These are phyloP conservation scores for Mrakia hoshinonis DNA, from an alignment of 768 basidiomycete genomes.

Conservation along the genomic window DNA sequence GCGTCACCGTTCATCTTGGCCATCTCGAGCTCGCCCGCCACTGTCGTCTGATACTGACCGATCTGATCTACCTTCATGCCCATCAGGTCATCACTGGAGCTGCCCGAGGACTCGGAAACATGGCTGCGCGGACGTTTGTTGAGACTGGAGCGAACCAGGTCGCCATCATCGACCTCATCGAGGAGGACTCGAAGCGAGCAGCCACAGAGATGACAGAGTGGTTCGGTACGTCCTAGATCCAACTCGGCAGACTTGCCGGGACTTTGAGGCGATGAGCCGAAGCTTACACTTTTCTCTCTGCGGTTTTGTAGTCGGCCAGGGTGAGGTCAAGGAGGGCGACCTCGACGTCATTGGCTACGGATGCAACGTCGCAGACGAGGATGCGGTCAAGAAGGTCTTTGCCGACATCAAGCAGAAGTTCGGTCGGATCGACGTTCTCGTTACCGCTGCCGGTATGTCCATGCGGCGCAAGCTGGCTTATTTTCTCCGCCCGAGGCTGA, in stretches of 20 bases:
- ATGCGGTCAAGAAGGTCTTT: constrained; percentile 65
- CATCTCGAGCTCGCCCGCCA: not conserved
- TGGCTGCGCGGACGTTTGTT: constrained; percentile 83
- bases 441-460: constrained; percentile 66
- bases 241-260: constrained; percentile 32
- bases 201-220: constrained; percentile 58
- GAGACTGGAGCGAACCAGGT: constrained; percentile 74
- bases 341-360: constrained; percentile 64
- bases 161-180: constrained; percentile 72
- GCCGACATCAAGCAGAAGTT: constrained; percentile 50
- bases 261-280: too few relatives aligned
- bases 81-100: constrained; percentile 80
- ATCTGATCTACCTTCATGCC: constrained; percentile 44
- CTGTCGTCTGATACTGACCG: constrained; percentile 39
- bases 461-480: constrained; percentile 30
- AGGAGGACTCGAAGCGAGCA: constrained; percentile 57
- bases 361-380: constrained; percentile 81
- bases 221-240: constrained; percentile 43
- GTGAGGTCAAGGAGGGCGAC: constrained; percentile 50
- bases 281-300: not conserved
- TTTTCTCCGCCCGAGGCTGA: not conserved
- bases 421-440: constrained; percentile 63
- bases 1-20: constrained; percentile 10
- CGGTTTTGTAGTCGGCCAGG: constrained; percentile 40
- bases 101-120: constrained; percentile 79